phyloP scores from a whole-genome alignment of 2,329 filamentous ascomycete genomes.

The Neodidymelliopsis sp. region DNA sequence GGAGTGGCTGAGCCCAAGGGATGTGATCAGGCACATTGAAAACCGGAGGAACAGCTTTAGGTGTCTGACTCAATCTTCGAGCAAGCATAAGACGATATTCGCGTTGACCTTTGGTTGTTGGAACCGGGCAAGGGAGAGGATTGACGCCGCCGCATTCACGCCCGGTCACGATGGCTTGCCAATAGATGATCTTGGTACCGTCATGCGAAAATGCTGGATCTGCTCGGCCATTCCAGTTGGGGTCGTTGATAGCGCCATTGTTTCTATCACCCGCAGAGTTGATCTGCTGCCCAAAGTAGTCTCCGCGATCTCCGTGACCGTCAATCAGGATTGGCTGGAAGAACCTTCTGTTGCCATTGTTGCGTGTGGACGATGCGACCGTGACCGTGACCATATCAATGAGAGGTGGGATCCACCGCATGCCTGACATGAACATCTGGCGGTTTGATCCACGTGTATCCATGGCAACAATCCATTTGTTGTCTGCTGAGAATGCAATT shows the following conservation, averaged over 20 bases:
- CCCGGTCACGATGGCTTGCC: constrained; percentile 48
- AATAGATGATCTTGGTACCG: constrained; percentile 55
- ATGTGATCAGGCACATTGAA: constrained; percentile 38
- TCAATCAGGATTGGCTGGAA: constrained; percentile 58
- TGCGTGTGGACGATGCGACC: constrained; percentile 51
- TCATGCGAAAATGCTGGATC: constrained; percentile 56
- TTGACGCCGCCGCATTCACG: constrained; percentile 56
- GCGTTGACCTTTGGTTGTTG: constrained; percentile 50
- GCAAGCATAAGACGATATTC: constrained; percentile 55
- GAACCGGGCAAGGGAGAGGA: constrained; percentile 52
- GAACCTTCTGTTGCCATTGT: constrained; percentile 57
- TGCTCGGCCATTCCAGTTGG: constrained; percentile 58
- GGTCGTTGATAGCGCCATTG: constrained; percentile 48
- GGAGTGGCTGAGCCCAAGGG: constrained; percentile 48
- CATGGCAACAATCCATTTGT: constrained; percentile 55
- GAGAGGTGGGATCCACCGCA: constrained; percentile 55
- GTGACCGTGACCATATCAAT: constrained; percentile 38
- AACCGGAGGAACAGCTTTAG: constrained; percentile 28
- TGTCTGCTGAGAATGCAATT: constrained; percentile 53
- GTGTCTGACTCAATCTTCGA: constrained; percentile 44
- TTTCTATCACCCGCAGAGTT: constrained; percentile 44
- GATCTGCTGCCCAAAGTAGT: constrained; percentile 54
- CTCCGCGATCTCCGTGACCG: constrained; percentile 53
- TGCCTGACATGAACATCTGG: constrained; percentile 53
- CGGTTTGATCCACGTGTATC: constrained; percentile 55